Evolutionary conservation across 2,329 filamentous ascomycete genomes (phyloP).

Genomic region (Fusarium fujikuroi): DNA sequence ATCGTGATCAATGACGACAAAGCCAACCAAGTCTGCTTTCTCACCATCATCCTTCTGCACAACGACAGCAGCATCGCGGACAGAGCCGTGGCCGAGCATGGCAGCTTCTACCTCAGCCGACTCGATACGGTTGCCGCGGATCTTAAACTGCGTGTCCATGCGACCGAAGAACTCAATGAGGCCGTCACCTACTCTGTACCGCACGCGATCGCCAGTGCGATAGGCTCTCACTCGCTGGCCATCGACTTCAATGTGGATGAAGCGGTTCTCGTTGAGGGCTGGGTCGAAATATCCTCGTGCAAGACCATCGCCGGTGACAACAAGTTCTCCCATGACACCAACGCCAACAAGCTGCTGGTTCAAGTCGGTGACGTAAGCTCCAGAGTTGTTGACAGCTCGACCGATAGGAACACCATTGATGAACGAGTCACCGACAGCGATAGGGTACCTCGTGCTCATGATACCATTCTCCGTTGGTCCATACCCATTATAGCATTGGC

Average conservation of each 20-base stretch:
- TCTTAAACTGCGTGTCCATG: background rate
- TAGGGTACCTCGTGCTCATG: constrained; percentile 25
- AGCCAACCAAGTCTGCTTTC: background rate
- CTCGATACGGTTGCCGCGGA: background rate
- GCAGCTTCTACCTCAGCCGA: background rate
- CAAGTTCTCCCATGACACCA: constrained; percentile 42
- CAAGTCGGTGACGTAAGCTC: constrained; percentile 30
- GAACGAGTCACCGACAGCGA: background rate
- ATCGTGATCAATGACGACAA: background rate
- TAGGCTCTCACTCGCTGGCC: constrained; percentile 17
- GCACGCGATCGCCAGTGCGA: constrained; percentile 38
- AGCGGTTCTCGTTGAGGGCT: constrained; percentile 12
- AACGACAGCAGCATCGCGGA: background rate
- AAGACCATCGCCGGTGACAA: constrained; percentile 39
- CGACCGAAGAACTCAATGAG: constrained; percentile 25
- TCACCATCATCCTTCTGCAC: background rate
- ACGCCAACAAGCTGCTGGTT: constrained; percentile 29
- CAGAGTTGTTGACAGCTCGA: constrained; percentile 34
- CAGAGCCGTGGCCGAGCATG: background rate
- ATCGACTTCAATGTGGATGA: constrained; percentile 11
- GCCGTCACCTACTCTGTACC: constrained; percentile 19
- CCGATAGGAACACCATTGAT: constrained; percentile 41
- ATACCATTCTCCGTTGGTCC: constrained; percentile 41
- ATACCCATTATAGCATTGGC: constrained; percentile 25
- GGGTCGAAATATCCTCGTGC: constrained; percentile 29